phyloP scores from a whole-genome alignment of 331 rosid genomes.

The Acacia pycnantha region DNA sequence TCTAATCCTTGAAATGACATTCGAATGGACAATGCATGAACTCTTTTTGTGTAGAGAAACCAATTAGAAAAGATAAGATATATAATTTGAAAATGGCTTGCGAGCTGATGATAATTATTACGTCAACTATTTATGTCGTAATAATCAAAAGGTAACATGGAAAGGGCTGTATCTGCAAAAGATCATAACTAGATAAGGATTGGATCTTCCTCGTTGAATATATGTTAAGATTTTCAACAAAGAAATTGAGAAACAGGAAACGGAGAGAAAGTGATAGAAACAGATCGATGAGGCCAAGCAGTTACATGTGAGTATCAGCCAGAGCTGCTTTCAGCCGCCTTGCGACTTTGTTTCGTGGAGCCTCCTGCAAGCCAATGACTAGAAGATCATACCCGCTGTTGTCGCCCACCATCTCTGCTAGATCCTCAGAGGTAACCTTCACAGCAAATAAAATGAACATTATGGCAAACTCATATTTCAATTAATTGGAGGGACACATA shows the following conservation, averaged over 20 bases:
- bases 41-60: not conserved
- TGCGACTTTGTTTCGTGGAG: conserved; percentile 49
- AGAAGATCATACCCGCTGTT: conserved; percentile 56
- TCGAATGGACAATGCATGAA: not conserved
- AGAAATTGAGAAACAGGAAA: not conserved
- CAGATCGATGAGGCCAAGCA: not conserved
- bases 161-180: not conserved
- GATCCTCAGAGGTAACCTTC: conserved; percentile 53
- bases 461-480: not conserved
- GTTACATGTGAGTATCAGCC: conserved; percentile 54
- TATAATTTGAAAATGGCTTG: not conserved
- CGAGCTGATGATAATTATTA: not conserved
- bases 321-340: conserved; percentile 39
- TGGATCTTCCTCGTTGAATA: not conserved
- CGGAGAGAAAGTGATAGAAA: not conserved
- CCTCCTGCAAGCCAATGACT: conserved; percentile 76
- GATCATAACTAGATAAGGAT: not conserved
- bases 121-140: not conserved
- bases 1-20: not conserved
- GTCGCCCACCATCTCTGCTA: conserved; percentile 53
- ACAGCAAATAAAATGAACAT: not conserved
- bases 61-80: not conserved
- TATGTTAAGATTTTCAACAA: not conserved
- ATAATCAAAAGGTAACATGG: not conserved
- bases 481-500: not conserved